phyloP scores from a whole-genome alignment of 179 eudicot species.

The Gypsophila paniculata region DNA sequence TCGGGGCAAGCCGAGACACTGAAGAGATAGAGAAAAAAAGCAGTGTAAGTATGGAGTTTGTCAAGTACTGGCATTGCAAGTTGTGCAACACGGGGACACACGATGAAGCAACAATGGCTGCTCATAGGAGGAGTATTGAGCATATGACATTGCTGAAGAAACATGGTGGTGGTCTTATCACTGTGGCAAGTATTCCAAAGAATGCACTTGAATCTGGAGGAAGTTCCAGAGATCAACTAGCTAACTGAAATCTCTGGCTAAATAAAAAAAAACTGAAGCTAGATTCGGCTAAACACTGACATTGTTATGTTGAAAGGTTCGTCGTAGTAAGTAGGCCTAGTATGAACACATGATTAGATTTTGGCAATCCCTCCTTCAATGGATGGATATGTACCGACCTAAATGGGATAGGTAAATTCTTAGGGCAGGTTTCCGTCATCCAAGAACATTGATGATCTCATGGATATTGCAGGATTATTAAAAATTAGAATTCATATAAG shows the following conservation, averaged over 20 bases:
- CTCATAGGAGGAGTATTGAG: constrained; percentile 30
- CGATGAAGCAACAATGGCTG: constrained; percentile 31
- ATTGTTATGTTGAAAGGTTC: background rate
- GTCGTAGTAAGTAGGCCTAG: background rate
- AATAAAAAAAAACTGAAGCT: background rate
- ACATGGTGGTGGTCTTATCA: constrained; percentile 29
- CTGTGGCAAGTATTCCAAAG: constrained; percentile 22
- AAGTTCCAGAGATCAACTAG: background rate
- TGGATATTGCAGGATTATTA: background rate
- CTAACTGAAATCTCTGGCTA: background rate
- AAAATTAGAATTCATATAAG: too few relatives aligned
- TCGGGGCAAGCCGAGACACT: background rate
- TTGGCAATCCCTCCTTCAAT: background rate
- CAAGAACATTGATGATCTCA: background rate
- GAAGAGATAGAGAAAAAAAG: constrained; percentile 6
- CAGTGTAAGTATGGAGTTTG: constrained; percentile 8
- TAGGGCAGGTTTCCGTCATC: background rate
- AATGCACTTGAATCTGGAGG: constrained; percentile 15
- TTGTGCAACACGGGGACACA: constrained; percentile 28
- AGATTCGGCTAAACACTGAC: background rate
- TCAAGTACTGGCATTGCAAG: constrained; percentile 32
- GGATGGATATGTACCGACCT: background rate
- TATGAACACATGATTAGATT: background rate
- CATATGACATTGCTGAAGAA: constrained; percentile 25
- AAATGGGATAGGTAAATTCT: background rate